Conservation (phyloP, 2,329 filamentous ascomycete species). For the Aspergillus neotritici region DNA sequence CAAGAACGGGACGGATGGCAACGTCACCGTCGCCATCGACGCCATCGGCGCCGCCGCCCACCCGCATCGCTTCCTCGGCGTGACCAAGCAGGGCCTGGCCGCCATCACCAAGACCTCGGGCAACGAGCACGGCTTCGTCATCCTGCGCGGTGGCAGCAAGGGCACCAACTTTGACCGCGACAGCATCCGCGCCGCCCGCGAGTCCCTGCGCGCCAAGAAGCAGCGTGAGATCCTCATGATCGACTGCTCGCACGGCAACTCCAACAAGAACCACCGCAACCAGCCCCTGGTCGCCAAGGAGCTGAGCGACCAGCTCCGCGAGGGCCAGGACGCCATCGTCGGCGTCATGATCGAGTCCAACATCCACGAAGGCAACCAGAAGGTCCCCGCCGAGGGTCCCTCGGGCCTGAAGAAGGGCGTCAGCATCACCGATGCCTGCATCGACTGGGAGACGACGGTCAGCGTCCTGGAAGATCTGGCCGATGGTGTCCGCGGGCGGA, state of each 20-base stretch:
- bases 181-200: slow-evolving; percentile 72
- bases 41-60: slow-evolving; percentile 70
- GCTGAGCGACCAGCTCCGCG: slow-evolving; percentile 77
- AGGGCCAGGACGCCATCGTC: slow-evolving; percentile 81
- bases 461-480: slow-evolving; percentile 78
- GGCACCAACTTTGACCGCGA: slow-evolving; percentile 91
- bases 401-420: slow-evolving; percentile 77
- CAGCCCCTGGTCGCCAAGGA: slow-evolving; percentile 86
- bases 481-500: slow-evolving; percentile 70
- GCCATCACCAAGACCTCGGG: slow-evolving; percentile 90
- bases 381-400: slow-evolving; percentile 78
- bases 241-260: slow-evolving; percentile 98
- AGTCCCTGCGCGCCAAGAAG: slow-evolving; percentile 72
- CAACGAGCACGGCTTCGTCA: slow-evolving; percentile 97
- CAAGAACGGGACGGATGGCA: slow-evolving; percentile 98
- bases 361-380: slow-evolving; percentile 85
- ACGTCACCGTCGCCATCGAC: slow-evolving; percentile 84
- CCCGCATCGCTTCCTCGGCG: slow-evolving; percentile 91
- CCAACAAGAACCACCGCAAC: slow-evolving; percentile 94
- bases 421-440: slow-evolving; percentile 94
- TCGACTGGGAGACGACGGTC: slow-evolving; percentile 83
- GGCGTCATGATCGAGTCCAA: slow-evolving; percentile 99
- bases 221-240: slow-evolving; percentile 92
- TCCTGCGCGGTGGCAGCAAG: slow-evolving; percentile 82
- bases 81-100: slow-evolving; percentile 93